Evolutionary conservation across 2,329 filamentous ascomycete genomes (phyloP).

Genomic region (Cladosporium velox): DNA sequence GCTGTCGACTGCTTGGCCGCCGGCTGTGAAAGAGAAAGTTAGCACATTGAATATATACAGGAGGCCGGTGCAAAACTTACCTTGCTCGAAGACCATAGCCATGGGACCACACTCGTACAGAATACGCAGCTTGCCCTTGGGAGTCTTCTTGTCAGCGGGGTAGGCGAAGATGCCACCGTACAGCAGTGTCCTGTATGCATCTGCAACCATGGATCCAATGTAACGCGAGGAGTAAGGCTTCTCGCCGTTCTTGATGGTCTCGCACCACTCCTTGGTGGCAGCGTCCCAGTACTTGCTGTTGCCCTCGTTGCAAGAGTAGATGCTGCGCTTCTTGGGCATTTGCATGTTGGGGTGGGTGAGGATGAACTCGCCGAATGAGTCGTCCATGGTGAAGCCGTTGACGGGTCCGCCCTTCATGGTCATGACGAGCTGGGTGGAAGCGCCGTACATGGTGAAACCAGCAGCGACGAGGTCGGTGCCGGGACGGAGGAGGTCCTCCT

Average conservation of each 20-base stretch:
- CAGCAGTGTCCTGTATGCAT: conserved; percentile 91
- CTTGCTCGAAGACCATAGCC: conserved; percentile 99
- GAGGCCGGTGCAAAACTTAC: conserved; percentile 56
- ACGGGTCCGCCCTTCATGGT: conserved; percentile 92
- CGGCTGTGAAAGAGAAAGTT: conserved; percentile 58
- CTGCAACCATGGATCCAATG: conserved; percentile 97
- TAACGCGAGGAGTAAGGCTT: conserved; percentile 88
- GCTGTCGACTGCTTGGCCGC: conserved; percentile 88
- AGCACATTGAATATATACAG: conserved; percentile 3
- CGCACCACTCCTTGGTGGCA: conserved; percentile 81
- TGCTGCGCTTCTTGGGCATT: conserved; percentile 75
- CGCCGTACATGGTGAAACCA: conserved; percentile 99
- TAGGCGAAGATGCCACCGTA: conserved; percentile 99
- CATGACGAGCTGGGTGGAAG: conserved; percentile 91
- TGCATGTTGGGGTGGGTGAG: conserved; percentile 94
- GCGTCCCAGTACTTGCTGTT: conserved; percentile 97
- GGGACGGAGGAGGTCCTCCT: conserved; percentile 84
- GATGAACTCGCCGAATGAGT: conserved; percentile 96
- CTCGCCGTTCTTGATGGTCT: conserved; percentile 79
- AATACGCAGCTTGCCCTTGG: conserved; percentile 96
- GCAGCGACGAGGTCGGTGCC: conserved; percentile 89
- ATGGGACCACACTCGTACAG: conserved; percentile 98
- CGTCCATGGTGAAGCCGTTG: conserved; percentile 98
- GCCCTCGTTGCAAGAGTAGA: conserved; percentile 98
- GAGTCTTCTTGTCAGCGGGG: conserved; percentile 95